Evolutionary conservation across 805 yeast species (phyloP).

Genomic region (Dipodascopsis uninucleata): DNA sequence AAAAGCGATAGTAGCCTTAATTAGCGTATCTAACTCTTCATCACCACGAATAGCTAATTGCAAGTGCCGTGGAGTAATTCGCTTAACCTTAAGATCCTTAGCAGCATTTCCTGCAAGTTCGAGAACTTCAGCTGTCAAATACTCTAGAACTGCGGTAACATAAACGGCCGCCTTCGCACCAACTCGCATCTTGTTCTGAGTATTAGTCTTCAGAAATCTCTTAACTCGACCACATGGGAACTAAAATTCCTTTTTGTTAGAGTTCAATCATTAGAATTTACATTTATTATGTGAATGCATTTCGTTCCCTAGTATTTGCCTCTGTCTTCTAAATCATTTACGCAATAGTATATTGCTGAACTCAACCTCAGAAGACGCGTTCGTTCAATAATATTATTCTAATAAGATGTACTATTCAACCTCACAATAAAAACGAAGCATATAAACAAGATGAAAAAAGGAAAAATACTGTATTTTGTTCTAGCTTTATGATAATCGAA

Average conservation of each 20-base stretch:
- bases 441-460: background rate
- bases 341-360: too few relatives aligned
- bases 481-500: too few relatives aligned
- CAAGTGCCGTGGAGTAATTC: conserved; percentile 96
- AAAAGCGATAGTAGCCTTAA: conserved; percentile 92
- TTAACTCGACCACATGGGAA: conserved; percentile 99
- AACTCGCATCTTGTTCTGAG: conserved; percentile 78
- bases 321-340: too few relatives aligned
- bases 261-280: too few relatives aligned
- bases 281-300: too few relatives aligned
- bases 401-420: background rate
- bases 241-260: too few relatives aligned
- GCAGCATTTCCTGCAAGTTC: conserved; percentile 99
- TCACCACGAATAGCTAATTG: conserved; percentile 97
- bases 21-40: conserved; percentile 90
- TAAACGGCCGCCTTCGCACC: conserved; percentile 91
- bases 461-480: background rate
- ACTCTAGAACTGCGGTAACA: conserved; percentile 94
- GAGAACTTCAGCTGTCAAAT: conserved; percentile 94
- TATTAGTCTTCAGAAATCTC: conserved; percentile 87
- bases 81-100: conserved; percentile 90
- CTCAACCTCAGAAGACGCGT: too few relatives aligned
- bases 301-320: too few relatives aligned
- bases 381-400: too few relatives aligned
- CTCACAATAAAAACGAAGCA: background rate